Conservation (phyloP, 2,329 filamentous ascomycete species). For the Trichoderma endophyticum region DNA sequence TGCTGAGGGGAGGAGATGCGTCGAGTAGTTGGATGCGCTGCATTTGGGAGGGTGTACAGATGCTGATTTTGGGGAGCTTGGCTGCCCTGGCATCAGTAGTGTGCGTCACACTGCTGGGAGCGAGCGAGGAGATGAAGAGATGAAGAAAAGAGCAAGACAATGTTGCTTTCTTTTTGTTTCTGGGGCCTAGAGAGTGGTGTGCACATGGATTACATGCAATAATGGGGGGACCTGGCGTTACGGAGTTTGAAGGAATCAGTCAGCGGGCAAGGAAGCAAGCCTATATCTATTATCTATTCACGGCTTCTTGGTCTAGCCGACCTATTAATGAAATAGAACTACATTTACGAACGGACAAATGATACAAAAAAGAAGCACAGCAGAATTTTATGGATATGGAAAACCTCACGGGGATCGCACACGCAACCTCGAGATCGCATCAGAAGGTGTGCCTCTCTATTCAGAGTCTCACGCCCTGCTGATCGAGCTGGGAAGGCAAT, state of each 20-base stretch:
- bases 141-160: not conserved
- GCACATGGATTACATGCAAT: not conserved
- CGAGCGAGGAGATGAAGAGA: not conserved
- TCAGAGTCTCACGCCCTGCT: conserved; percentile 70
- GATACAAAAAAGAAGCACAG: too few relatives aligned
- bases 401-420: too few relatives aligned
- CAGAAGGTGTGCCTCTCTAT: conserved; percentile 20
- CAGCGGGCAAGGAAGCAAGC: not conserved
- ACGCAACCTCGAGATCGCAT: conserved; percentile 51
- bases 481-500: conserved; percentile 39
- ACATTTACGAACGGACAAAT: not conserved
- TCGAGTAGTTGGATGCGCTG: conserved; percentile 22
- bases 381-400: too few relatives aligned
- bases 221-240: not conserved
- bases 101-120: conserved; percentile 30
- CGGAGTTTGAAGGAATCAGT: not conserved
- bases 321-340: not conserved
- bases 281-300: too few relatives aligned
- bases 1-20: conserved; percentile 27
- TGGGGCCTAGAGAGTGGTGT: not conserved
- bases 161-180: not conserved
- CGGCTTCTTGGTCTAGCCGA: too few relatives aligned
- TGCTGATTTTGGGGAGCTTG: conserved; percentile 34
- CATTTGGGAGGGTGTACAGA: conserved; percentile 32
- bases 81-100: conserved; percentile 33